Evolutionary conservation across 2,329 filamentous ascomycete species (phyloP), one percentile per base, ranked within the genome.

Genomic region (Pestalotiopsis sp.): DNA sequence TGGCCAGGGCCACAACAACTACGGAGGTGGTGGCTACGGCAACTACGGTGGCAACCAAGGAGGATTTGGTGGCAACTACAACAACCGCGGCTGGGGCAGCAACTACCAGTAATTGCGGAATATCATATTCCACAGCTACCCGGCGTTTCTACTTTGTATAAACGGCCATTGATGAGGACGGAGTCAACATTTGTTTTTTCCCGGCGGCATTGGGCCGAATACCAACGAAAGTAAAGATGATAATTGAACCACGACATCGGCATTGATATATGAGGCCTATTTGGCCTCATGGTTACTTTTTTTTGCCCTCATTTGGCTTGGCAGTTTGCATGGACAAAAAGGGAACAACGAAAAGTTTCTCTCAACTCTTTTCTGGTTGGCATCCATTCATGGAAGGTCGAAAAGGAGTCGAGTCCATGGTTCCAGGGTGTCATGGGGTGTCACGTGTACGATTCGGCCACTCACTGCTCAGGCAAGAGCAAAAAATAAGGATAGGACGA

Each of bases 1-100:
- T 75, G 86, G 82, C 71, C 86, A 89, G 77, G 85, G 85, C 71
- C 88, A 82, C 78, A 85, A 79, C 74, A 85, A 85, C 14, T 89
- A 89, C 71, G 84, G 84, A 63, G 83, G 82, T 66, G 83, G 82
- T 66, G 81, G 82, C 69, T 77, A 88, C 72, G 84, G 83, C 60
- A 84, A 82, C 27, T 89, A 88, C 71, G 84, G 82, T 65, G 82
- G 82, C 69, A 80, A 82, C 68, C 77, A 79, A 62, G 83, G 31
- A 36, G 31, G 82, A 64, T 87, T 85, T 66, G 82, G 83, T 71
- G 80, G 80, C 79, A 87, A 87, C 76, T 82, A 75, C 36, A 75
- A 75, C 68, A 75, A 75, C 68, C 80, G 81, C 68, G 87, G 87
- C 75, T 89, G 87, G 87, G 87, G 87, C 73, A 84, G 83, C 73